Base-by-base conservation (phyloP, 768 basidiomycete species). In the Fomitopsis pulvina region DNA sequence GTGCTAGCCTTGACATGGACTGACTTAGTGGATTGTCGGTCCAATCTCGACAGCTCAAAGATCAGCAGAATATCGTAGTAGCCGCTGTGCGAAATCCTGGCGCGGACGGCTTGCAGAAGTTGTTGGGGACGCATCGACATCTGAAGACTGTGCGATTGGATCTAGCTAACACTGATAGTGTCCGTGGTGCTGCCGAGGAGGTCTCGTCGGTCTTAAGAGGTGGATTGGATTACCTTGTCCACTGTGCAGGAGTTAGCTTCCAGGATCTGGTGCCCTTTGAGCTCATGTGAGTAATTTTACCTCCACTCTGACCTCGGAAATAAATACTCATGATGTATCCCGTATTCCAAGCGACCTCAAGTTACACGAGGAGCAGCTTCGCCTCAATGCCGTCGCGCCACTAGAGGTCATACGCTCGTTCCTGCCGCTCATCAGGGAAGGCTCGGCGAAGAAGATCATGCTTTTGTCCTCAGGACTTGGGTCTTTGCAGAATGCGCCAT, bases 301-400 rank as follows among this genome's bases (percentile, higher is more conserved):
- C 30, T 8, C 16, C n/a, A n/a, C n/a, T n/a, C n/a, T 32, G 30
- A 8, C 30, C 16, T 8, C 16, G 30, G 30, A 32, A 16, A 16
- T 32, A 16, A 16, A 32, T 32, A n/a, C 30, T 32, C 8, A 32
- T 7, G 30, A 32, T 32, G 8, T 7, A 16, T 29, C 18, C 16
- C 46, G n/a, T n/a, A n/a, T n/a, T n/a, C n/a, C n/a, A n/a, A 47
- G 46, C 16, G 34, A 47, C 20, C n/a, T 47, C 6, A 47, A 47
- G 18, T 20, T 47, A 4, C 30, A 30, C 18, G 46, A 47, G 28
- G 46, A 47, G 32, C 27, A 47, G 37, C 12, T 47, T 20, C 46
- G 24, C 28, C 26, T 47, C 18, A 47, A 47, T 22, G 22, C 21
- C 4, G n/a, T 47, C 16, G 46, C 32, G 4, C 46, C 46, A 4